Percentiles rank a stretch among this genome's conserved stretches.
Evolutionary conservation across 768 basidiomycete species (phyloP).

Genomic region (Candolleomyces efflorescens): DNA sequence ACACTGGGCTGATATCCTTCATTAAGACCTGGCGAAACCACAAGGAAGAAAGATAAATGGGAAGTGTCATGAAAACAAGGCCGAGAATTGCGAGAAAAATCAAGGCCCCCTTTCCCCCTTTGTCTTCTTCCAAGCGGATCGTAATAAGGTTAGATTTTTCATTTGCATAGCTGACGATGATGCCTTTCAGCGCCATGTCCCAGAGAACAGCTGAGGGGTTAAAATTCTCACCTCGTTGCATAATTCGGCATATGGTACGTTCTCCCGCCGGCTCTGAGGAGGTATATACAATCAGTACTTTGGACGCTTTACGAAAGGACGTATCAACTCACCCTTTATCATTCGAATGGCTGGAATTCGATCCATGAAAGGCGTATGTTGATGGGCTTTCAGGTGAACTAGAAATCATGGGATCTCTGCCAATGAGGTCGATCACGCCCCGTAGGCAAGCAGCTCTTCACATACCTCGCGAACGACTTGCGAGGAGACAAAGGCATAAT

Average conservation of each 20-base stretch:
- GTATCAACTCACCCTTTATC: conserved; percentile 30
- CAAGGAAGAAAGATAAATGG: neutral
- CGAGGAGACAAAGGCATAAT: no score
- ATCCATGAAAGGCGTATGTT: conserved; percentile 32
- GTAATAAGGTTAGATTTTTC: conserved; percentile 32
- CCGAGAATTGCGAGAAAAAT: conserved; percentile 18
- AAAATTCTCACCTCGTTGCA: conserved; percentile 28
- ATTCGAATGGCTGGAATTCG: conserved; percentile 36
- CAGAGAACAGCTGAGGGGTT: neutral
- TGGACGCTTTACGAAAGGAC: neutral
- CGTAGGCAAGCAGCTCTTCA: no score
- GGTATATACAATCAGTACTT: neutral
- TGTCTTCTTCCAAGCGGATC: conserved; percentile 31
- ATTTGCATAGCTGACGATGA: conserved; percentile 29
- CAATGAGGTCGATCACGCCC: no score
- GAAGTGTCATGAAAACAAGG: conserved; percentile 19
- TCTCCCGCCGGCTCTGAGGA: conserved; percentile 27
- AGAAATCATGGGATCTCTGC: no score
- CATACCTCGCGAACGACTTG: no score
- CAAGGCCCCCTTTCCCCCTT: conserved; percentile 21
- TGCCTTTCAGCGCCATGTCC: conserved; percentile 7
- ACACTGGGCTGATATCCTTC: no score
- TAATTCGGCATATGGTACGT: conserved; percentile 39
- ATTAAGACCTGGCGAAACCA: no score
- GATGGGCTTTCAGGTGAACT: neutral